A percentile compares a stretch with the other conserved stretches of the same genome.
phyloP scores from a whole-genome alignment of 495 filamentous ascomycete genomes.

The Talaromyces adpressus region DNA sequence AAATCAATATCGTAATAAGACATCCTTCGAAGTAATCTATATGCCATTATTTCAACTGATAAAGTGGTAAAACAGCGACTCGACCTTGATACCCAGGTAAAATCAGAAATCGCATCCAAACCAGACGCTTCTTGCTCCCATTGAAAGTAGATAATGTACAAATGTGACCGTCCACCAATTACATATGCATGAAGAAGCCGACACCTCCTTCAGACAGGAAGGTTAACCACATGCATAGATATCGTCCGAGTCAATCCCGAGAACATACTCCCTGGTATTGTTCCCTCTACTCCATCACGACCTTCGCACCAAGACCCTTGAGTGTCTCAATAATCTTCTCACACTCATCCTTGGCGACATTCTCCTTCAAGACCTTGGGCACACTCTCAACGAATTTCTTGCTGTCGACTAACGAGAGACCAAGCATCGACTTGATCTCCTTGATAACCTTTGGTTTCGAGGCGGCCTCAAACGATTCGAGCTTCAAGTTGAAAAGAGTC shows the following conservation, averaged over 20 bases:
- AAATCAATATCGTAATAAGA: conserved; percentile 6
- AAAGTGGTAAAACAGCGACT: conserved; percentile 6
- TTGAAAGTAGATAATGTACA: conserved; percentile 8
- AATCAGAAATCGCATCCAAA: conserved; percentile 1
- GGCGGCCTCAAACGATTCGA: conserved; percentile 75
- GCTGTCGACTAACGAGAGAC: conserved; percentile 93
- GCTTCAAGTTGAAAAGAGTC: conserved; percentile 94
- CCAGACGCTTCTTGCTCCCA: conserved; percentile 2
- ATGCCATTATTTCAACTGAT: neutral
- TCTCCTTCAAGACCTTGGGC: conserved; percentile 98
- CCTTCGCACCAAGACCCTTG: conserved; percentile 86
- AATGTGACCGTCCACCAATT: neutral
- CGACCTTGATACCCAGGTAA: neutral
- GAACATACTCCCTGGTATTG: neutral
- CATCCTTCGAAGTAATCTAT: conserved; percentile 6
- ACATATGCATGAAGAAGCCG: neutral
- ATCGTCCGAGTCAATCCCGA: neutral
- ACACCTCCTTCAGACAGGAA: neutral
- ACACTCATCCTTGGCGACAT: conserved; percentile 93
- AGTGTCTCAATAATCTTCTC: conserved; percentile 96
- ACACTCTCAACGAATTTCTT: conserved; percentile 99
- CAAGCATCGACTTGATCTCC: conserved; percentile 94
- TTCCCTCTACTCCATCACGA: conserved; percentile 70
- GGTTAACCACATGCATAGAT: neutral
- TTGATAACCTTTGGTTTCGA: conserved; percentile 99